Conservation (phyloP, 225 moss, liverwort and hornwort genomes). For the Antitrichia curtipendula region DNA sequence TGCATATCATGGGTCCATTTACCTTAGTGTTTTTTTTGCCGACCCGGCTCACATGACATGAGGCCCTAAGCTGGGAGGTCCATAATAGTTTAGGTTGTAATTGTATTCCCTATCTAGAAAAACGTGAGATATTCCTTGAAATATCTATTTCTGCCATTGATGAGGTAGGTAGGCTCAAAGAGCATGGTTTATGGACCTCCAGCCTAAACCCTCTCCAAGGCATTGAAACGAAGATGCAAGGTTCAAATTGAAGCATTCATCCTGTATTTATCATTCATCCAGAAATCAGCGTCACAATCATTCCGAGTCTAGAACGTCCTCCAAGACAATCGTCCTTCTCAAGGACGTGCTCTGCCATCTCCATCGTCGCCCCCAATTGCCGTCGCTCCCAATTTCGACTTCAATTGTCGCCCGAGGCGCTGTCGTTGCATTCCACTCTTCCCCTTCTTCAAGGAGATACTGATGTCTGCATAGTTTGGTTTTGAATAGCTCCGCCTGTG, state of each 20-base stretch:
- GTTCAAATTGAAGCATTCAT: not conserved
- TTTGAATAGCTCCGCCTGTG: not conserved
- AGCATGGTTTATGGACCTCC: rapidly evolving
- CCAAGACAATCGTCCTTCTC: not conserved
- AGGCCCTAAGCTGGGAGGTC: not conserved
- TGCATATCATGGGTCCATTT: no score
- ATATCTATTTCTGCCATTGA: not conserved
- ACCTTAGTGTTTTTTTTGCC: no score
- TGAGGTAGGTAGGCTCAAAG: not conserved
- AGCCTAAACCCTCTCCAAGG: not conserved
- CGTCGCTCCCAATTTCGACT: not conserved
- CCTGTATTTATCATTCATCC: not conserved
- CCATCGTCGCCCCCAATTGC: not conserved
- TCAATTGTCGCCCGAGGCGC: not conserved
- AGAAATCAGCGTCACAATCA: not conserved
- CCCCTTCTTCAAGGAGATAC: not conserved
- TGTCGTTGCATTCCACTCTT: not conserved
- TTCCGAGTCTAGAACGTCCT: not conserved
- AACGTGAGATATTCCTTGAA: not conserved
- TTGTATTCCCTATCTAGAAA: rapidly evolving
- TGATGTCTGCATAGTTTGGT: not conserved
- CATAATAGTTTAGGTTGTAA: rapidly evolving
- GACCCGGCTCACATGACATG: no score
- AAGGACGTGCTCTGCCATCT: not conserved
- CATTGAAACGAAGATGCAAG: not conserved